Base-by-base conservation (phyloP, 169 alveolate genomes). In the Ichthyophthirius multifiliis region DNA sequence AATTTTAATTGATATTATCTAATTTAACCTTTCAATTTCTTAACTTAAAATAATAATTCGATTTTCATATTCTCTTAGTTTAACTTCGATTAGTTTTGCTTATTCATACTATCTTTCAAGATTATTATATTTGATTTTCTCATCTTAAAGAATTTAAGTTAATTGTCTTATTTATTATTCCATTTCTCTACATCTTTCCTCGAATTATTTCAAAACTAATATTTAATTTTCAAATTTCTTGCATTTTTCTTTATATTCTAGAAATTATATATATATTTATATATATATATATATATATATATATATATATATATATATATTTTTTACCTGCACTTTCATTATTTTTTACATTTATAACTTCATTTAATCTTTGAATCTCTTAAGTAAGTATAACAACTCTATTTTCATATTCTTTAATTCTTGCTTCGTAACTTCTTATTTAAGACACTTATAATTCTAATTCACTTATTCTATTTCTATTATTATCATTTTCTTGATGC, bases 311-410 rank as follows among this genome's bases (percentile, higher is more conserved):
- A 45, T 27, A 20, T 27, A 23, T 55, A 3, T 41, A 41, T 15
- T 15, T 27, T 55, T 27, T 55, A 55, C 71, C 71, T 55, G 23
- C 43, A 55, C 23, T 39, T 55, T 55, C 71, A 34, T 27, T 55
- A 6, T 34, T 55, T 55, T 39, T 55, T 55, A 27, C 27, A 15
- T 39, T 23, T 37, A 67, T 37, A 15, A 65, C 77, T 34, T 23
- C 62, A 39, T 67, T 67, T 31, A 67, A 67, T n/a, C 77, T 41
- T 16, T 67, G 32, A 10, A 67, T 20, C 41, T 67, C 77, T 6
- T 31, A 37, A 4, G 77, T 67, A 3, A 67, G 15, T 44, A 67
- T 34, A 18, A 67, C 77, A 39, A 67, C 41, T 39, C 55, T 67
- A 23, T 15, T 37, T 39, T 67, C 77, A n/a, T 67, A 41, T 67